Conservation (phyloP, 2,329 filamentous ascomycete genomes). For the Geosmithia putterillii region DNA sequence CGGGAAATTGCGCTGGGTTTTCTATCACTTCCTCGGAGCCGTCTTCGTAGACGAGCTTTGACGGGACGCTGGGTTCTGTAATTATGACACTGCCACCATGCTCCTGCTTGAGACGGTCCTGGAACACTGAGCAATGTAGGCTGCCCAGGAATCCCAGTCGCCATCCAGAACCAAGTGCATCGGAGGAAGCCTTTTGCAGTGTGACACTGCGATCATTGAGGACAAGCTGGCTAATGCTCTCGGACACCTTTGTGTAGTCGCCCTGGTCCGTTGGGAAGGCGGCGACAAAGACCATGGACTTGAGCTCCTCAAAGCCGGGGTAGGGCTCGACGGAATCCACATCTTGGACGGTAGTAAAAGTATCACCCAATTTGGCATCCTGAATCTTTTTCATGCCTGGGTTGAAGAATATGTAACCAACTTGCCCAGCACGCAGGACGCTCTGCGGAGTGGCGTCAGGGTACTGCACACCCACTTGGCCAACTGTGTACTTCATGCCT, state of each 20-base stretch:
- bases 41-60: conserved; percentile 68
- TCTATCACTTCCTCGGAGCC: conserved; percentile 70
- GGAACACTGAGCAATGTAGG: conserved; percentile 96
- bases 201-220: conserved; percentile 94
- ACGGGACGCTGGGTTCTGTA: conserved; percentile 88
- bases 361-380: conserved; percentile 93
- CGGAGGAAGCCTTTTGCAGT: conserved; percentile 84
- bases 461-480: conserved; percentile 95
- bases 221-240: conserved; percentile 87
- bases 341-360: conserved; percentile 70
- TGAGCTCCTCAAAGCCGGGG: conserved; percentile 91
- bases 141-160: conserved; percentile 92
- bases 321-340: conserved; percentile 69
- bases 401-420: conserved; percentile 95
- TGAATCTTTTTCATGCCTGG: conserved; percentile 96
- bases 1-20: conserved; percentile 82
- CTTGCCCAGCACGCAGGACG: conserved; percentile 75
- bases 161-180: conserved; percentile 89
- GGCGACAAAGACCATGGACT: conserved; percentile 97
- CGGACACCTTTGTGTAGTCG: conserved; percentile 76
- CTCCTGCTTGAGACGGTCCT: conserved; percentile 87
- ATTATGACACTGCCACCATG: conserved; percentile 94
- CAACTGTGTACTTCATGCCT: conserved; percentile 78
- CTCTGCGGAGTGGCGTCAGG: conserved; percentile 75
- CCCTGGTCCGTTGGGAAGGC: conserved; percentile 88